Percentiles rank a stretch among this genome's conserved stretches.
These are phyloP conservation scores for Septoria linicola DNA, from an alignment of 2,329 filamentous ascomycete species.

Conservation along the genomic window DNA sequence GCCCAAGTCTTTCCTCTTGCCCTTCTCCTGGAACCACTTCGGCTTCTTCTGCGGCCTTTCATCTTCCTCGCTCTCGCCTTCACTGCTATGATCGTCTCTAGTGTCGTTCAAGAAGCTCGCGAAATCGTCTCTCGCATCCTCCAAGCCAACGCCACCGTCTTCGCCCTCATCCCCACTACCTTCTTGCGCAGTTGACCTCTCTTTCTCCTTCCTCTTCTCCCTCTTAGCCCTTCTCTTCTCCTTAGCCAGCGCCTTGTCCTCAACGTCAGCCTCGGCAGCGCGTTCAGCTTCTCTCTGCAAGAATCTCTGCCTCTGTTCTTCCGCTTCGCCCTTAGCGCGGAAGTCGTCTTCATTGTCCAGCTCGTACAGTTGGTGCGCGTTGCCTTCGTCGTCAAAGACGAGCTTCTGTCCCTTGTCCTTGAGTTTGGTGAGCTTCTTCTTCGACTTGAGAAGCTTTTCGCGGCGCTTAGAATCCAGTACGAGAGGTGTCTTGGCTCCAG, in stretches of 20 bases:
- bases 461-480: constrained; percentile 91
- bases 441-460: constrained; percentile 91
- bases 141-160: constrained; percentile 27
- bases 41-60: constrained; percentile 58
- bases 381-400: constrained; percentile 89
- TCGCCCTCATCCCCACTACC: constrained; percentile 23
- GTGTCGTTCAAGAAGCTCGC: constrained; percentile 46
- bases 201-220: constrained; percentile 69
- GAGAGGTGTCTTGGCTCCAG: constrained; percentile 67
- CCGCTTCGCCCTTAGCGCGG: constrained; percentile 68
- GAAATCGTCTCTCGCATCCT: constrained; percentile 41
- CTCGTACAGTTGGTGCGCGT: constrained; percentile 81
- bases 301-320: constrained; percentile 74
- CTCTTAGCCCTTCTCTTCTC: constrained; percentile 75
- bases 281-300: constrained; percentile 71
- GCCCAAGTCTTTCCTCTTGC: constrained; percentile 52
- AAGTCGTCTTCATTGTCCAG: constrained; percentile 84
- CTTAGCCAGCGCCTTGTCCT: constrained; percentile 78
- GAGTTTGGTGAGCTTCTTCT: constrained; percentile 90
- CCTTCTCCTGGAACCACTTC: constrained; percentile 76
- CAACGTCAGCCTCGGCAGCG: constrained; percentile 71
- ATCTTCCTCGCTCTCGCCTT: constrained; percentile 42
- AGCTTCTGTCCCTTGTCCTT: constrained; percentile 83
- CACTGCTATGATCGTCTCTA: constrained; percentile 32
- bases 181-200: constrained; percentile 50